Evolutionary conservation across 1,139 yeast genomes (phyloP).

Genomic region (Scheffersomyces titani): DNA sequence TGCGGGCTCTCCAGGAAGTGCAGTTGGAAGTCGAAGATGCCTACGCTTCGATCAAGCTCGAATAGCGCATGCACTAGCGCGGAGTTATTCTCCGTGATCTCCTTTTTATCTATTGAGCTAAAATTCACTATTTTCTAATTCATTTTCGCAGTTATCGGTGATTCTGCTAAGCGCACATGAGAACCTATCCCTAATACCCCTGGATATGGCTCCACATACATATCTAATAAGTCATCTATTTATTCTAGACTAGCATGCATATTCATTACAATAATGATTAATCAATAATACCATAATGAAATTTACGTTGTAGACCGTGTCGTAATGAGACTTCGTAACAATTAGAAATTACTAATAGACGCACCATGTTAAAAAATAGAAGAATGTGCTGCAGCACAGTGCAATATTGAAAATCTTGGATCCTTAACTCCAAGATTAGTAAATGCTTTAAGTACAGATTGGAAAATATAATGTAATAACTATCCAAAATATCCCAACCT

Average conservation of each 20-base stretch:
- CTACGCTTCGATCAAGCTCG: constrained; percentile 12
- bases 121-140: neutral
- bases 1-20: constrained; percentile 75
- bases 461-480: no score
- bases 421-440: neutral
- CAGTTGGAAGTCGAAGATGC: constrained; percentile 57
- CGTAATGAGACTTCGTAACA: neutral
- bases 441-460: neutral
- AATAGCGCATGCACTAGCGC: neutral
- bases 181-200: neutral
- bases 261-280: neutral
- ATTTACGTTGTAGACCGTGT: neutral
- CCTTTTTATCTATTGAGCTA: neutral
- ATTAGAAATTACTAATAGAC: no score
- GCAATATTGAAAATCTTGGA: neutral
- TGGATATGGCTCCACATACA: neutral
- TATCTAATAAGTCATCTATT: neutral
- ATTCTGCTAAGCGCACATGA: neutral
- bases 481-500: no score
- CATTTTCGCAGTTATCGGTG: neutral
- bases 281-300: no score
- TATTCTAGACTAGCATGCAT: neutral
- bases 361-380: neutral
- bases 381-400: neutral
- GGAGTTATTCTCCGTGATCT: neutral